Base-by-base conservation (phyloP, 2,329 filamentous ascomycete genomes). In the Zymoseptoria pseudotritici region DNA sequence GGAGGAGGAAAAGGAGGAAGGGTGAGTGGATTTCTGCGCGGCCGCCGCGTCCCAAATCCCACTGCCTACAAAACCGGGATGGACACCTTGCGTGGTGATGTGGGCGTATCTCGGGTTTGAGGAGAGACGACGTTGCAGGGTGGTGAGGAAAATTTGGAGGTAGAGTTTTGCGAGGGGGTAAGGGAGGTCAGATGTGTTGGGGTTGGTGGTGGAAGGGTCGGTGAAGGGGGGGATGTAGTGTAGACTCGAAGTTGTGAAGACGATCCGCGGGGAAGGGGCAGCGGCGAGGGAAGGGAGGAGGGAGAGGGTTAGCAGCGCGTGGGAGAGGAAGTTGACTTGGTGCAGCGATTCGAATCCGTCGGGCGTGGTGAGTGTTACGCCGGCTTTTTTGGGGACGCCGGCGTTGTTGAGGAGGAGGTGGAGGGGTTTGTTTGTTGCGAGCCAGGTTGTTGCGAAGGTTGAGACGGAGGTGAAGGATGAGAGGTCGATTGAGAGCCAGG, bases 121-220 rank as follows among this genome's bases (percentile, higher is more conserved):
- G 10, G 65, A 53, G 7, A 72, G 51, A 3, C 69, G 68, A 1
- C 51, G 42, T 58, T 73, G 71, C 50, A 73, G 63, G 60, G 72
- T 70, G 3, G 68, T 67, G 10, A 72, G 63, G 70, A 70, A 73
- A 49, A 64, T 66, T 61, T 73, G 71, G 56, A 70, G 70, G 59
- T 69, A 71, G 4, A 73, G 60, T 54, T 73, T 73, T 63, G 71
- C 72, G 58, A 72, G 70, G 8, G 57, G 29, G 61, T 73, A 73
- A 26, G 54, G 54, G 13, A 56, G 29, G 11, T 56, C 54, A 20
- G 58, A 60, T 22, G 60, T 62, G 56, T 72, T 73, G 57, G 63
- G 65, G 54, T 72, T 67, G 29, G n/a, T 26, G 24, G 55, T 13
- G 22, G 22, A 46, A 4, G 31, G 31, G 13, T 36, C 31, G 31